These are phyloP conservation scores for Pterothamnion heteromorphum DNA, from an alignment of 31 red algal species.

Conservation along the genomic window DNA sequence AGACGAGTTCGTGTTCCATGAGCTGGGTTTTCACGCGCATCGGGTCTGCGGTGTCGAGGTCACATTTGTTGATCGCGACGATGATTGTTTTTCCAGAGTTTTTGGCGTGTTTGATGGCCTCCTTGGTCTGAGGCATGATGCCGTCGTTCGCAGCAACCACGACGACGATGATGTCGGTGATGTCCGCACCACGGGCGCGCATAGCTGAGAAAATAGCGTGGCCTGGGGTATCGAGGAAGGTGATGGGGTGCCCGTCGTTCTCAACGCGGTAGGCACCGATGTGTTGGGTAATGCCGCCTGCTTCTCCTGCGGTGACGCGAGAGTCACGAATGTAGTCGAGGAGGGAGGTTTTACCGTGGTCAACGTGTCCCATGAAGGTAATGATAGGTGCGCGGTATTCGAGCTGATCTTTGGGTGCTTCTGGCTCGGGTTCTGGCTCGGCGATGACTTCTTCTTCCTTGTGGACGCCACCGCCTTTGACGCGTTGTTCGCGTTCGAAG, in stretches of 20 bases:
- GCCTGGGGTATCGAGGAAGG: conserved; percentile 92
- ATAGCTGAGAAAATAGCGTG: conserved; percentile 87
- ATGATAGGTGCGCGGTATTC: conserved; percentile 58
- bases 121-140: conserved; percentile 86
- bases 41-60: conserved; percentile 56
- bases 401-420: neutral
- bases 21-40: conserved; percentile 58
- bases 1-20: conserved; percentile 51
- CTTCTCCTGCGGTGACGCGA: conserved; percentile 65
- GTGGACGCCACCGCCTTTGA: neutral
- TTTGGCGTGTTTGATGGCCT: conserved; percentile 61
- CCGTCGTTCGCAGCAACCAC: conserved; percentile 96
- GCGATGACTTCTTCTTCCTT: neutral
- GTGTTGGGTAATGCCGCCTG: conserved; percentile 90
- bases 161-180: conserved; percentile 78
- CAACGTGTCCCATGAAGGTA: conserved; percentile 94
- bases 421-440: neutral
- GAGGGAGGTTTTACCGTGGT: conserved; percentile 97
- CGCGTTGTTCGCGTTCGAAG: neutral
- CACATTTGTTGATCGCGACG: conserved; percentile 91
- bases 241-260: conserved; percentile 10
- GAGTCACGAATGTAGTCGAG: conserved; percentile 74
- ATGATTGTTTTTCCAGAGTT: conserved; percentile 65
- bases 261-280: conserved; percentile 78
- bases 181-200: conserved; percentile 69